Evolutionary conservation across 257 asterid species (phyloP), one percentile per base, ranked within the genome.

Genomic region (Primulina tabacum): DNA sequence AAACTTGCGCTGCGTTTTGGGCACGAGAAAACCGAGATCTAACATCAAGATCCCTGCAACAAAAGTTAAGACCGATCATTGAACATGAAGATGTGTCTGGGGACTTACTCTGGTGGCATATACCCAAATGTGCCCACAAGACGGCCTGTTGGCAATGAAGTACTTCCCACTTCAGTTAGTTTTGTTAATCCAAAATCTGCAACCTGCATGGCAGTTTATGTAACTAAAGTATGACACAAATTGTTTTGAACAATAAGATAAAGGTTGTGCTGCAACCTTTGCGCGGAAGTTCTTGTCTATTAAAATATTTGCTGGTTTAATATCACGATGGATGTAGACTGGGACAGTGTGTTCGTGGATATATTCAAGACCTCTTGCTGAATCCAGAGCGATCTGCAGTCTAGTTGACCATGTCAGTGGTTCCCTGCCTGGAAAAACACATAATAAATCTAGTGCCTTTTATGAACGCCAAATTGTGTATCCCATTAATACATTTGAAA

Each of bases 341-440:
- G 97, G 97, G 64, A 92, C 98, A 11, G 98, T 90, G 79, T 92
- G 98, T 79, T 92, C 98, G n/a, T 92, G 98, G 71, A 92, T 92
- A 79, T 92, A 92, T 74, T 92, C 98, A 35, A 92, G 96, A 68
- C 98, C 98, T 81, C 98, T 87, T 21, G 98, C 98, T 67, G 98
- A 92, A 73, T 92, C 98, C 60, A 90, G 88, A 40, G 98, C 97
- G 71, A 92, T 92, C 79, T 92, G 98, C 75, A 92, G 85, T 85
- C 98, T 86, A 64, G 77, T 80, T 77, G 95, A 55, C 98, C 98
- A 92, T 52, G 96, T 70, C 70, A 92, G 79, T 61, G 98, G 98
- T 71, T 88, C 90, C 85, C 81, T 83, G 56, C 73, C 98, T 90
- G 82, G 66, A 79, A 69, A 78, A 61, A 78, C 30, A 78, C 66